Percentiles rank a stretch among this genome's conserved stretches.
phyloP scores from a whole-genome alignment of 2,329 filamentous ascomycete species.

The Ceratocystis harringtonii region DNA sequence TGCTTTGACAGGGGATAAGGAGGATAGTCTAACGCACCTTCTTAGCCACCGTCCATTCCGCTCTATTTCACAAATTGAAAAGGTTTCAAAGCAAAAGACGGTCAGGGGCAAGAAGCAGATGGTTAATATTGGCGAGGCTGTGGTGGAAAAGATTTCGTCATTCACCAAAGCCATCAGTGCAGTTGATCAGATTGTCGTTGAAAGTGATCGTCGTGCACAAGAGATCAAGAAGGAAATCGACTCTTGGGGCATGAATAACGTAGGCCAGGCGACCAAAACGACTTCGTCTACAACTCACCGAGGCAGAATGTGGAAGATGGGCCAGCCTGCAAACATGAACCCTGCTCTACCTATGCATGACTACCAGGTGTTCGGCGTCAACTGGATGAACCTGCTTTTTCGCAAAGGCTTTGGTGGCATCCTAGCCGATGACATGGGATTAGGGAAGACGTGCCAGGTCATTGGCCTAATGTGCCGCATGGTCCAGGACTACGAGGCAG shows the following conservation, averaged over 20 bases:
- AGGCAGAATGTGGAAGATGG: constrained; percentile 11
- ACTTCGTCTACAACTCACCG: neutral
- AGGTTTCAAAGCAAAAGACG: constrained; percentile 41
- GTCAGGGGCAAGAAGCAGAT: constrained; percentile 27
- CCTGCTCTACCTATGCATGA: constrained; percentile 68
- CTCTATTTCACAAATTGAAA: constrained; percentile 39
- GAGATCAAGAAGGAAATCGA: constrained; percentile 33
- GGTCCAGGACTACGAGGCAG: constrained; percentile 43
- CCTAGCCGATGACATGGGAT: constrained; percentile 90
- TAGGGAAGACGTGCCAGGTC: constrained; percentile 93
- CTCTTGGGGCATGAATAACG: constrained; percentile 35
- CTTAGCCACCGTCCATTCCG: constrained; percentile 61
- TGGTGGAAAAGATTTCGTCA: constrained; percentile 41
- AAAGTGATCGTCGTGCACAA: constrained; percentile 59
- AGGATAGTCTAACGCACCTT: constrained; percentile 53
- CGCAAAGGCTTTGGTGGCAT: constrained; percentile 71
- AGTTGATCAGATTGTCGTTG: constrained; percentile 64
- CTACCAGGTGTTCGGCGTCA: constrained; percentile 86
- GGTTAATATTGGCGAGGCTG: constrained; percentile 36
- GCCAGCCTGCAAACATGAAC: constrained; percentile 66
- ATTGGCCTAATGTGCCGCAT: constrained; percentile 82
- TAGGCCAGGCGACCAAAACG: constrained; percentile 26
- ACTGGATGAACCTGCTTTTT: constrained; percentile 83
- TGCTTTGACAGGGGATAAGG: constrained; percentile 63
- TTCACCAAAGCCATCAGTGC: constrained; percentile 70